Percentiles rank a stretch among this genome's conserved stretches.
Evolutionary conservation across 2,329 filamentous ascomycete species (phyloP).

Genomic region (Stromatinia cepivora): DNA sequence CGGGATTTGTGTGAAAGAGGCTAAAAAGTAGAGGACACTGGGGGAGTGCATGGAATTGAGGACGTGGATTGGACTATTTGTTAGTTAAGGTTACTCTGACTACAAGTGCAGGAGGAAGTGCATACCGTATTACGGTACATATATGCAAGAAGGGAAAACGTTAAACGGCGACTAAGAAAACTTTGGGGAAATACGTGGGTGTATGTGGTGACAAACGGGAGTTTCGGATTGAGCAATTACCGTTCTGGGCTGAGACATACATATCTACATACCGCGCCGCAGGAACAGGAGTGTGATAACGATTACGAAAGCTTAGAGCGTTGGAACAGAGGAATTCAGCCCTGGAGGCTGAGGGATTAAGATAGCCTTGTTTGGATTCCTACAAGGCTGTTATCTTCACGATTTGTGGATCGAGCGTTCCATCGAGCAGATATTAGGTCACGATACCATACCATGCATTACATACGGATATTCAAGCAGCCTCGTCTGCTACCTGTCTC

Average conservation of each 20-base stretch:
- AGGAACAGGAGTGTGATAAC: constrained; percentile 6
- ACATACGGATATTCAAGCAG: constrained; percentile 67
- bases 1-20: constrained; percentile 2
- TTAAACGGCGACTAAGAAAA: constrained; percentile 19
- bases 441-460: constrained; percentile 49
- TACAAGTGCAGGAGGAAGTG: background rate
- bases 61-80: background rate
- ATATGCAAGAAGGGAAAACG: constrained; percentile 16
- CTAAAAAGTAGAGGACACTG: background rate
- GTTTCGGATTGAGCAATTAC: constrained; percentile 8
- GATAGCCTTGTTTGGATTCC: constrained; percentile 3
- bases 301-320: background rate
- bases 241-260: constrained; percentile 13
- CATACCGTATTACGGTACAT: background rate
- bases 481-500: constrained; percentile 48
- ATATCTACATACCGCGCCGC: background rate
- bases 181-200: background rate
- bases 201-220: constrained; percentile 1
- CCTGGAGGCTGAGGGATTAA: constrained; percentile 6
- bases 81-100: background rate
- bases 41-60: background rate
- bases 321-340: constrained; percentile 8
- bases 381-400: background rate
- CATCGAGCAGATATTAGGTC: background rate
- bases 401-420: background rate